Evolutionary conservation across 2,329 filamentous ascomycete genomes (phyloP).

Genomic region (Monosporascus ibericus): DNA sequence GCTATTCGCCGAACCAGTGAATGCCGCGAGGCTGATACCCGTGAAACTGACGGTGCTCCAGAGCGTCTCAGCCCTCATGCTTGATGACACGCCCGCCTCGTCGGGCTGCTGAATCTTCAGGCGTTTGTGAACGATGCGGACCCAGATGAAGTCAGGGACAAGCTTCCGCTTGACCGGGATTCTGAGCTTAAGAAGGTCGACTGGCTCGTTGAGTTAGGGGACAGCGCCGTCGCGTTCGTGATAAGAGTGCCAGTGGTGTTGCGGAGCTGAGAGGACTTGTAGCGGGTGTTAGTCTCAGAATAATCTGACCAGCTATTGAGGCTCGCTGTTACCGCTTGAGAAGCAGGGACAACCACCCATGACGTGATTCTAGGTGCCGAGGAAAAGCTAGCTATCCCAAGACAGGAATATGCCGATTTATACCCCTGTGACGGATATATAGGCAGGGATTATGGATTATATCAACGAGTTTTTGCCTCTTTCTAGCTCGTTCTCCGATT

Average conservation of each 20-base stretch:
- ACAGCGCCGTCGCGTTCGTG: background rate
- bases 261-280: constrained; percentile 1
- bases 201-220: constrained; percentile 10
- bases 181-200: background rate
- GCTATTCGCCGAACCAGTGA: background rate
- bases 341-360: background rate
- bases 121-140: background rate
- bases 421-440: constrained; percentile 11
- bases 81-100: constrained; percentile 1
- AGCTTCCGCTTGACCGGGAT: background rate
- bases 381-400: constrained; percentile 4
- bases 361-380: constrained; percentile 2
- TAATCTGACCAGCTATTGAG: constrained; percentile 1
- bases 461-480: too few species aligned
- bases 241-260: constrained; percentile 2
- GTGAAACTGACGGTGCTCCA: background rate
- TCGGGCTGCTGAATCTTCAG: background rate
- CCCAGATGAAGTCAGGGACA: background rate
- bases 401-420: constrained; percentile 15
- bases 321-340: constrained; percentile 4
- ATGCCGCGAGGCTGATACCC: constrained; percentile 2
- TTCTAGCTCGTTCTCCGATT: too few species aligned
- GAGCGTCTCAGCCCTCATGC: background rate
- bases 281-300: background rate
- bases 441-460: constrained; percentile 5